Conservation (phyloP, 2,329 filamentous ascomycete genomes). For the Monosporascus sp. region DNA sequence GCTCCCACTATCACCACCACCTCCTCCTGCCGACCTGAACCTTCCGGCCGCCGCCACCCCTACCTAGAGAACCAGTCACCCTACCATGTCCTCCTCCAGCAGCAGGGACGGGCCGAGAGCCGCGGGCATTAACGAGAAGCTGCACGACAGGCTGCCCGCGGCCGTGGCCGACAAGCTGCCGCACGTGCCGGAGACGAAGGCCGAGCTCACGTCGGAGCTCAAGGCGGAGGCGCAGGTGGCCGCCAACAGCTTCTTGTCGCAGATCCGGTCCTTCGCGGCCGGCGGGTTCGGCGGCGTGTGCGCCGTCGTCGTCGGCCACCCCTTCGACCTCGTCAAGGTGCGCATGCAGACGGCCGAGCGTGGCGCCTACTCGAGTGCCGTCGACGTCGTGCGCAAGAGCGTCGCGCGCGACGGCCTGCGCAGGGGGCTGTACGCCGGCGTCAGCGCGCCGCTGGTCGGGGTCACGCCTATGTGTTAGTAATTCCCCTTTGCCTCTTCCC, state of each 20-base stretch:
- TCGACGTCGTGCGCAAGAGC: conserved; percentile 88
- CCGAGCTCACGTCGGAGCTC: conserved; percentile 39
- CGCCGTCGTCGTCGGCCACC: conserved; percentile 90
- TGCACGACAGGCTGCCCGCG: conserved; percentile 27
- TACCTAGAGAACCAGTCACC: no score
- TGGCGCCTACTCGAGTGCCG: conserved; percentile 82
- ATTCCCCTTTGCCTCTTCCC: background rate
- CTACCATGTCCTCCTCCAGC: background rate
- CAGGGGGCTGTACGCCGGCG: conserved; percentile 89
- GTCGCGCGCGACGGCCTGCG: conserved; percentile 78
- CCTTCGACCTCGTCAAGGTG: conserved; percentile 97
- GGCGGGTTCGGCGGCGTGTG: conserved; percentile 92
- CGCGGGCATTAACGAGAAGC: conserved; percentile 26
- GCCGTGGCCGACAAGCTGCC: conserved; percentile 36
- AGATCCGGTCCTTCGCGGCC: conserved; percentile 76
- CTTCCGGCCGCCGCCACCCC: no score
- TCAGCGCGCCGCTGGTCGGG: conserved; percentile 88
- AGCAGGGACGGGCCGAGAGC: background rate
- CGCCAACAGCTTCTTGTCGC: conserved; percentile 35
- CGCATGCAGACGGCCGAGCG: conserved; percentile 92
- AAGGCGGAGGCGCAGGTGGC: conserved; percentile 37
- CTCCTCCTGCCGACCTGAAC: background rate
- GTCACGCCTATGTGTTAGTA: conserved; percentile 98
- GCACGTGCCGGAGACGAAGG: conserved; percentile 39
- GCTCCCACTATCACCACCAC: background rate